These are phyloP conservation scores for Mucor saturninus DNA, from an alignment of 371 early-diverging fungal species.

Conservation along the genomic window DNA sequence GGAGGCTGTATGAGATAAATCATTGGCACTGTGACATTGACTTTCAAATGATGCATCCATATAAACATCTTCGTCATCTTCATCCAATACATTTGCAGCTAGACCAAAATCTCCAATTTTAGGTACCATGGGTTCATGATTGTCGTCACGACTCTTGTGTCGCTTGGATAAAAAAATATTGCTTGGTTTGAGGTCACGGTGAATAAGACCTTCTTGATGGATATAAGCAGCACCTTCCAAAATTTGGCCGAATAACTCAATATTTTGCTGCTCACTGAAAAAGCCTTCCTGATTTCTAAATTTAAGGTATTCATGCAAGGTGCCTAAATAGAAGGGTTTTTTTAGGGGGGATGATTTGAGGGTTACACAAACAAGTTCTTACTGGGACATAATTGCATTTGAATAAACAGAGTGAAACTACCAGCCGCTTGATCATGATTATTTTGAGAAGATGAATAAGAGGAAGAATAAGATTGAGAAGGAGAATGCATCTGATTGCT, in stretches of 20 bases:
- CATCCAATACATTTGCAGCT: slow-evolving; percentile 57
- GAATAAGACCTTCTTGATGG: slow-evolving; percentile 74
- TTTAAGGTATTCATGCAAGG: slow-evolving; percentile 49
- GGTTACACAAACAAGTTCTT: slow-evolving; percentile 22
- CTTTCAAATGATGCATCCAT: slow-evolving; percentile 6
- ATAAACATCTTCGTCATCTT: slow-evolving; percentile 1
- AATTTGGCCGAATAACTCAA: slow-evolving; percentile 57
- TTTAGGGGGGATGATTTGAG: background rate
- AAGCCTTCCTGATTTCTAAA: slow-evolving; percentile 31
- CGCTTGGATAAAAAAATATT: slow-evolving; percentile 70
- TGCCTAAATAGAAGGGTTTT: slow-evolving; percentile 25
- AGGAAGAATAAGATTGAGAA: no score
- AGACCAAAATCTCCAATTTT: slow-evolving; percentile 93
- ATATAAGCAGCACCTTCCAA: slow-evolving; percentile 73
- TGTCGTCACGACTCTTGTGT: slow-evolving; percentile 12
- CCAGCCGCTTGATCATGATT: background rate
- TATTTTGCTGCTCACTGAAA: slow-evolving; percentile 48
- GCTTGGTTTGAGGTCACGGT: slow-evolving; percentile 82
- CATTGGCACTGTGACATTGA: slow-evolving; percentile 1
- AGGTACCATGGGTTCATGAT: slow-evolving; percentile 55
- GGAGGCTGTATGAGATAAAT: slow-evolving; percentile 1
- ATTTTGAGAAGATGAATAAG: background rate
- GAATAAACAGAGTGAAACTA: slow-evolving; percentile 76
- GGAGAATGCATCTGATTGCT: background rate
- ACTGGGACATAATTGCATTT: slow-evolving; percentile 87